Conservation (phyloP, 805 yeast species). For the Phaffomyces antillensis region DNA sequence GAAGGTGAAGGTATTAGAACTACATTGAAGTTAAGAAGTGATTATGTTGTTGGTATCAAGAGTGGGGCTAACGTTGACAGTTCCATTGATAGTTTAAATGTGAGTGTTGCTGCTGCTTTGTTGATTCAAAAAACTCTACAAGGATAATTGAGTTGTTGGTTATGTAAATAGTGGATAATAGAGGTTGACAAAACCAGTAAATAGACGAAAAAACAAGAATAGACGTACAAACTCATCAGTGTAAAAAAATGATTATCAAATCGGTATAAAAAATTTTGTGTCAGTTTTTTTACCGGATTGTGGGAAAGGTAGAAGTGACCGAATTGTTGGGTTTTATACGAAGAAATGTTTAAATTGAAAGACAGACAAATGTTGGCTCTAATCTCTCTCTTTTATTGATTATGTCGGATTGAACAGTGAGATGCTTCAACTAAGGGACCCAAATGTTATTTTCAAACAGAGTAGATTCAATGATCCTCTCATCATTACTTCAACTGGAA, state of each 20-base stretch:
- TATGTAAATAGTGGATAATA: not conserved
- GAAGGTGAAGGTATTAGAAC: constrained; percentile 82
- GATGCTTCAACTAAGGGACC: not conserved
- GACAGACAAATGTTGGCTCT: too few species aligned
- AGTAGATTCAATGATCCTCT: not conserved
- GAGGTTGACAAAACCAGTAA: not conserved
- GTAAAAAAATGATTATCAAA: too few species aligned
- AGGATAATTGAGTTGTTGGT: not conserved
- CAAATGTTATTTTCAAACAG: not conserved
- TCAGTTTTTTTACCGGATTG: constrained; percentile 3
- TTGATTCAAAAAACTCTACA: constrained; percentile 32
- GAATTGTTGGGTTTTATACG: constrained; percentile 2
- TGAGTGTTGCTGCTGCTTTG: constrained; percentile 82
- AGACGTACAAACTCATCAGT: not conserved
- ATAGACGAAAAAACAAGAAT: not conserved
- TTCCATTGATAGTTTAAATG: constrained; percentile 73
- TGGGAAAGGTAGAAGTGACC: constrained; percentile 5
- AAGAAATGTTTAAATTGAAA: not conserved
- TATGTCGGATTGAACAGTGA: not conserved
- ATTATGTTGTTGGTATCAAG: constrained; percentile 31
- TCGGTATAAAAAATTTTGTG: not conserved
- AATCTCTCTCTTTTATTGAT: too few species aligned
- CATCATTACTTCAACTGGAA: not conserved
- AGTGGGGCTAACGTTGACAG: constrained; percentile 27
- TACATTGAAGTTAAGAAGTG: constrained; percentile 51